These are phyloP conservation scores for Clonostachys byssicola DNA, from an alignment of 2,329 filamentous ascomycete species.

Conservation along the genomic window DNA sequence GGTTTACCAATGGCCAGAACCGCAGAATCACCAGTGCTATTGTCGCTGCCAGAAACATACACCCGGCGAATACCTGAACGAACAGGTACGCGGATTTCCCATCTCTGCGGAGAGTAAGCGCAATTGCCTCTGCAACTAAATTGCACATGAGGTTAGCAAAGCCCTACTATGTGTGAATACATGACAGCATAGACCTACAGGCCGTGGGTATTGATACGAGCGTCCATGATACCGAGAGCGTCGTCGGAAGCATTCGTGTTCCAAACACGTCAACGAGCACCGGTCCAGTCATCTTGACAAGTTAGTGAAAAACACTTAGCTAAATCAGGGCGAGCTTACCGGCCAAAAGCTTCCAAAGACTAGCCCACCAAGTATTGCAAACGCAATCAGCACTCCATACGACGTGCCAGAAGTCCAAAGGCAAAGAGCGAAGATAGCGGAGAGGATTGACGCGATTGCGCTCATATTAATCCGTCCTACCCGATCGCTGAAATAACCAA, in stretches of 20 bases:
- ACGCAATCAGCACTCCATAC: background rate
- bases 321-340: background rate
- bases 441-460: background rate
- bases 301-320: background rate
- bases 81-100: background rate
- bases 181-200: background rate
- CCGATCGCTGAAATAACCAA: background rate
- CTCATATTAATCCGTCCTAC: background rate
- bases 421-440: background rate
- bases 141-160: background rate
- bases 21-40: too few species aligned
- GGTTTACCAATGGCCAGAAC: too few species aligned
- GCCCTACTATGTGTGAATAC: background rate
- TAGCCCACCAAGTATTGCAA: background rate
- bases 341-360: background rate
- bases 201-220: background rate
- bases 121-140: background rate
- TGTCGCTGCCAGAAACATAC: too few species aligned
- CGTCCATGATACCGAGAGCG: background rate
- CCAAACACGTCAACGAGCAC: background rate
- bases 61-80: constrained; percentile 2
- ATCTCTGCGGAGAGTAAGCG: background rate
- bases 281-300: background rate
- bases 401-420: background rate
- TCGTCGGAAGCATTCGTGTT: background rate